These are phyloP conservation scores for Epithele typhae DNA, from an alignment of 768 basidiomycete species.

Conservation along the genomic window DNA sequence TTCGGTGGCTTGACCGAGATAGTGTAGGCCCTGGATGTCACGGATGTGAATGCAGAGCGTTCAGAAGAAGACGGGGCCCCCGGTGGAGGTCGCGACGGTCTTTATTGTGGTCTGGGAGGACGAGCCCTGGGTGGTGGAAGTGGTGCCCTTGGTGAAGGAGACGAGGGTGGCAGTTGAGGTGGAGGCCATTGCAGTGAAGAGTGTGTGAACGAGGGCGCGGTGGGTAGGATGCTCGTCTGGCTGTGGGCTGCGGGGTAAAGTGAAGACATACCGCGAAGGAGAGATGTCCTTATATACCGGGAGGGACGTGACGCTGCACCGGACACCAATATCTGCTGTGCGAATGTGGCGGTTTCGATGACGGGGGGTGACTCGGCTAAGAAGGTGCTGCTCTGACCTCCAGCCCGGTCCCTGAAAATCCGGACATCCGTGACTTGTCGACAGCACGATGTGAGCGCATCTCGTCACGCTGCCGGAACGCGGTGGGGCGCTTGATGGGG, in stretches of 20 bases:
- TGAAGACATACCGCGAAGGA: not conserved
- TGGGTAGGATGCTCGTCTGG: too few relatives aligned
- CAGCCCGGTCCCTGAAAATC: constrained; percentile 16
- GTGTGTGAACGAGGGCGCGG: too few relatives aligned
- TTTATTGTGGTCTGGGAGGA: too few relatives aligned
- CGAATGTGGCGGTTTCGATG: constrained; percentile 1
- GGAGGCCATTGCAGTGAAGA: too few relatives aligned
- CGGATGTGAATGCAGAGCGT: too few relatives aligned
- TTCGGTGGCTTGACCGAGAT: too few relatives aligned
- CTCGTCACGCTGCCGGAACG: constrained; percentile 1
- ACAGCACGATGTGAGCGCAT: constrained; percentile 12
- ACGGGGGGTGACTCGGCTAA: constrained; percentile 13
- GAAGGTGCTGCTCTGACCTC: not conserved
- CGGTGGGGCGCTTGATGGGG: constrained; percentile 9
- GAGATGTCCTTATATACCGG: constrained; percentile 3
- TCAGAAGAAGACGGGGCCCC: too few relatives aligned
- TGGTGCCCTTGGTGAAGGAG: too few relatives aligned
- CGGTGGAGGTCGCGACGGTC: too few relatives aligned
- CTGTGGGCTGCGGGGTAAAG: not conserved
- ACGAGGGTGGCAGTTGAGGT: too few relatives aligned
- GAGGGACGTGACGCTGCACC: constrained; percentile 6
- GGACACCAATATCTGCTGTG: constrained; percentile 5
- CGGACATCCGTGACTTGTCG: constrained; percentile 11
- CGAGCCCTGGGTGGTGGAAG: too few relatives aligned
- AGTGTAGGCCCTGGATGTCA: too few relatives aligned